These are phyloP conservation scores for Trichoderma orchidacearum DNA, from an alignment of 495 filamentous ascomycete genomes.

Conservation along the genomic window DNA sequence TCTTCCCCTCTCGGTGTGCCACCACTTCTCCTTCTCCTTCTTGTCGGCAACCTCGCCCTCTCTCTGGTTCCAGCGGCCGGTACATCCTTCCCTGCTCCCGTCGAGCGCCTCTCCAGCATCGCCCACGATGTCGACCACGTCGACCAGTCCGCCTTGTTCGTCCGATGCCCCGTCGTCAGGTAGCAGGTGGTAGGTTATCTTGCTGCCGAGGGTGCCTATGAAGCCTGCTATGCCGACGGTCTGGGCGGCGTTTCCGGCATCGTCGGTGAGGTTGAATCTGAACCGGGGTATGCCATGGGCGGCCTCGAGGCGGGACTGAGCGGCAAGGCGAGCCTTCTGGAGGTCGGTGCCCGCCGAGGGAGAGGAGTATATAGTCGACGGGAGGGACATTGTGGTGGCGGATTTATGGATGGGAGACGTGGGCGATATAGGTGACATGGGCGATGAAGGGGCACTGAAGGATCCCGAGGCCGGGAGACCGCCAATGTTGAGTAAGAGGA, in stretches of 20 bases:
- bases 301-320: constrained; percentile 42
- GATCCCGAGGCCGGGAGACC: constrained; percentile 8
- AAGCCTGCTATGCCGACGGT: constrained; percentile 40
- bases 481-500: constrained; percentile 13
- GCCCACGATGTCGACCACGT: constrained; percentile 35
- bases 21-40: constrained; percentile 35
- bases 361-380: constrained; percentile 6
- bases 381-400: constrained; percentile 2
- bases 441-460: constrained; percentile 12
- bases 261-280: constrained; percentile 37
- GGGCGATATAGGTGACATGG: not conserved
- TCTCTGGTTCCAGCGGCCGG: constrained; percentile 40
- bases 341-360: constrained; percentile 30
- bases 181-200: constrained; percentile 42
- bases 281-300: constrained; percentile 38
- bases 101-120: constrained; percentile 27
- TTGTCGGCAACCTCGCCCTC: constrained; percentile 21
- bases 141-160: constrained; percentile 37
- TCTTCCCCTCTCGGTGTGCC: constrained; percentile 33
- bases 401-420: constrained; percentile 10
- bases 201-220: constrained; percentile 40
- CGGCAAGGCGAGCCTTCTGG: constrained; percentile 34
- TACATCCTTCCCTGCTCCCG: constrained; percentile 30
- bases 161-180: constrained; percentile 45
- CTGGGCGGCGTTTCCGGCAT: constrained; percentile 28